Evolutionary conservation across 768 basidiomycete genomes (phyloP), one percentile per base, ranked within the genome.

Genomic region (Kwoniella heveanensis): DNA sequence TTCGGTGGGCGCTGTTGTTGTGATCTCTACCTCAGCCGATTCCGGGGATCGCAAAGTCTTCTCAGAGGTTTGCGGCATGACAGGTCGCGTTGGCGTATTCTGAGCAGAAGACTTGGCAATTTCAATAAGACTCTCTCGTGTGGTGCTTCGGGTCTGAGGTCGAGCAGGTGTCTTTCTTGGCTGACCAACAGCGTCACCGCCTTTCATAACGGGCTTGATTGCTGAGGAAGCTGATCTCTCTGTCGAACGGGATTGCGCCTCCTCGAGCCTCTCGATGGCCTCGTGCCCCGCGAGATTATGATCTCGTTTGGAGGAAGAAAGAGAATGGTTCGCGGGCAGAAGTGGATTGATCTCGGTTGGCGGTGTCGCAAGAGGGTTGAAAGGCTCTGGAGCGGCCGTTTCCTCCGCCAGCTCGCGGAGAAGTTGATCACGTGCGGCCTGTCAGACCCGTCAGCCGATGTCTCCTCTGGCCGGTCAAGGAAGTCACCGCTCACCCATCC

Each of bases 161-260:
- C 65, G 44, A n/a, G 50, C 54, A 22, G 65, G 69, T 0, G 69
- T 57, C 39, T 77, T 77, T n/a, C 76, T 55, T 10, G 76, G 76
- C 54, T 77, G 76, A 49, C 76, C 76, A 17, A 54, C 57, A 0
- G 76, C 73, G 37, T 77, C 76, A 2, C 71, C 71, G 13, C 64
- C 62, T 57, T 71, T 71, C 0, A 53, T 52, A 0, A 54, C 8
- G 3, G 37, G 36, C 10, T 52, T 32, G 50, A 36, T 12, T 0
- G 29, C 44, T 19, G 57, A 57, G 10, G 51, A 56, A 44, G 37
- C 24, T 46, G 30, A 26, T 49, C 51, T 44, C 32, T 5, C 32
- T 32, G 24, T 12, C 22, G 36, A 8, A 22, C 25, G 25, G 15
- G 19, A 32, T 32, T 49, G 49, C 27, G 30, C 10, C 17, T 59